These are phyloP conservation scores for Coffea humblotiana DNA, from an alignment of 305 asterid species.

Conservation along the genomic window DNA sequence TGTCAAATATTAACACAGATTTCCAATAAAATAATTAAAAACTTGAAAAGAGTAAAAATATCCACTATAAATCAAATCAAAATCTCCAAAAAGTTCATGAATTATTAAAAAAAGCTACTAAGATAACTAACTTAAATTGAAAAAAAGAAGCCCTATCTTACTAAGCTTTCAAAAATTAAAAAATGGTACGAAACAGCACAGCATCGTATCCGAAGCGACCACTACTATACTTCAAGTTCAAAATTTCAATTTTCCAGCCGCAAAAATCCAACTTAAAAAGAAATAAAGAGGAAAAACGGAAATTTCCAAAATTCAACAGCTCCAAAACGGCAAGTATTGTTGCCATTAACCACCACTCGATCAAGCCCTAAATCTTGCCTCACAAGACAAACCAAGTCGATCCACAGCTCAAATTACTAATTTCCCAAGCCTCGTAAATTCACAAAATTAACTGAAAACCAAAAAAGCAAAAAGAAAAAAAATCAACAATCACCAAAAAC, in stretches of 20 bases:
- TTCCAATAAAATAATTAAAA: neutral
- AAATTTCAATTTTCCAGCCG: neutral
- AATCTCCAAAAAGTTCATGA: neutral
- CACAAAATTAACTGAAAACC: neutral
- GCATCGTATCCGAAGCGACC: neutral
- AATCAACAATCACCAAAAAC: neutral
- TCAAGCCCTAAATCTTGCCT: constrained; percentile 20
- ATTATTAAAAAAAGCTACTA: neutral
- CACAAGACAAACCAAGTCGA: constrained; percentile 19
- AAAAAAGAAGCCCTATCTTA: neutral
- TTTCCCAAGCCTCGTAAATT: constrained; percentile 2
- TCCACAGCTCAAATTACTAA: constrained; percentile 26
- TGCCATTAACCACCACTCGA: constrained; percentile 24
- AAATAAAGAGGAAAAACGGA: neutral
- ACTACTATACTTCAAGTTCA: neutral
- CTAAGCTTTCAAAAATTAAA: neutral
- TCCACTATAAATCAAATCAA: constrained; percentile 5
- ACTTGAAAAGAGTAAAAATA: neutral
- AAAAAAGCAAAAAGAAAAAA: neutral
- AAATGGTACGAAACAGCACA: neutral
- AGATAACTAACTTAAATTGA: neutral
- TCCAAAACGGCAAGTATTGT: constrained; percentile 9
- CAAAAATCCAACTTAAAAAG: neutral
- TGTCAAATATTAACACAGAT: neutral
- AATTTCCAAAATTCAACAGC: constrained; percentile 1